Percentiles rank a stretch among this genome's conserved stretches.
These are phyloP conservation scores for Dipteronia dyeriana DNA, from an alignment of 345 rosid species.

Conservation along the genomic window DNA sequence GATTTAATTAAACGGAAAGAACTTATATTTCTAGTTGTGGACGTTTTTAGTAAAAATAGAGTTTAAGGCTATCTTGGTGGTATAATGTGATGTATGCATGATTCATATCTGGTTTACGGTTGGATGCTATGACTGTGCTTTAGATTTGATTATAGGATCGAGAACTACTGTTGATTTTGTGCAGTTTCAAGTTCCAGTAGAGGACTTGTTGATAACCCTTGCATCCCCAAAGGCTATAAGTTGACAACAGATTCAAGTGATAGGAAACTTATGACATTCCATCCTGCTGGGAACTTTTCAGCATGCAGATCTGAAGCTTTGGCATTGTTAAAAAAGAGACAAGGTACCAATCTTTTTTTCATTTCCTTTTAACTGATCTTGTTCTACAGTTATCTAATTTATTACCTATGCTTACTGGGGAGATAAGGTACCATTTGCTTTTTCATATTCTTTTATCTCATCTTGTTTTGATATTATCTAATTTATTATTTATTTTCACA, in stretches of 20 bases:
- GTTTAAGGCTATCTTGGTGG: not conserved
- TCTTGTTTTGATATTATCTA: no score
- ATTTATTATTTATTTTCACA: no score
- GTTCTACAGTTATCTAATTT: not conserved
- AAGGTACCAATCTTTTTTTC: slow-evolving; percentile 28
- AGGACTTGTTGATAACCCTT: slow-evolving; percentile 29
- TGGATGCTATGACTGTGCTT: not conserved
- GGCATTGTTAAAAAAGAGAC: slow-evolving; percentile 34
- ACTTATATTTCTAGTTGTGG: not conserved
- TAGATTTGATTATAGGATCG: slow-evolving; percentile 3
- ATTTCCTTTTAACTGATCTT: slow-evolving; percentile 5
- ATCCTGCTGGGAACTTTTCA: slow-evolving; percentile 46
- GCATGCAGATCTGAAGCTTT: slow-evolving; percentile 44
- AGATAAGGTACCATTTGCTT: no score
- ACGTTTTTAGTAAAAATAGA: not conserved
- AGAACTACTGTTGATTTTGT: slow-evolving; percentile 13
- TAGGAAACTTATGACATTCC: slow-evolving; percentile 20
- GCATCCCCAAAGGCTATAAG: slow-evolving; percentile 44
- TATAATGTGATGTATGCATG: not conserved
- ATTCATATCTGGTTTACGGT: not conserved
- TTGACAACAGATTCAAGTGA: slow-evolving; percentile 21
- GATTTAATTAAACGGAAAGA: not conserved
- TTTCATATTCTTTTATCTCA: no score
- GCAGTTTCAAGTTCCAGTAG: slow-evolving; percentile 30
- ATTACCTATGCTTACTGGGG: no score